A percentile compares a stretch with the other conserved stretches of the same genome.
Conservation (phyloP, 495 filamentous ascomycete genomes). For the Hypoxylon cercidicola region DNA sequence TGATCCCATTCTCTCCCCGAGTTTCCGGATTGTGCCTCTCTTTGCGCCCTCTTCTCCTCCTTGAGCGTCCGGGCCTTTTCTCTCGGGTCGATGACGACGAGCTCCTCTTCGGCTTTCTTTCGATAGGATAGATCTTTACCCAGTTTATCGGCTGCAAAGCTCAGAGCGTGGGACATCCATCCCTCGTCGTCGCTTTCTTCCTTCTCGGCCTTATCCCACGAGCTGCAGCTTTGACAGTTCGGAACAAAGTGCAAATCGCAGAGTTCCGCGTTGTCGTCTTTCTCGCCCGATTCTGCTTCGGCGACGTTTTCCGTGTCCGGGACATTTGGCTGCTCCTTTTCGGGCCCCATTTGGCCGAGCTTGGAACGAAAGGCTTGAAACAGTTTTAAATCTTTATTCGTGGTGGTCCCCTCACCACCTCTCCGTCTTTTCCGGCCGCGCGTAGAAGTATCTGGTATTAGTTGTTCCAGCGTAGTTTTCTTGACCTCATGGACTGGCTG, state of each 20-base stretch:
- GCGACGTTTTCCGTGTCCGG: slow-evolving; percentile 44
- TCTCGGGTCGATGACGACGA: slow-evolving; percentile 94
- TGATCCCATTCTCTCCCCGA: slow-evolving; percentile 67
- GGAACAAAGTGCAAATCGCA: slow-evolving; percentile 95
- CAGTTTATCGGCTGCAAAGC: slow-evolving; percentile 86
- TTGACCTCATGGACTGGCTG: slow-evolving; percentile 68
- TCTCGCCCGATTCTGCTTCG: slow-evolving; percentile 45
- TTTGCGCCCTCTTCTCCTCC: slow-evolving; percentile 66
- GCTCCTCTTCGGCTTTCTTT: slow-evolving; percentile 84
- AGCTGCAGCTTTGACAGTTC: slow-evolving; percentile 87
- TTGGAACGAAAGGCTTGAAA: slow-evolving; percentile 82
- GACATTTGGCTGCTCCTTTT: slow-evolving; percentile 54
- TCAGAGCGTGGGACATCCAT: slow-evolving; percentile 78
- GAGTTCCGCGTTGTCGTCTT: slow-evolving; percentile 74
- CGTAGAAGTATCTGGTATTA: slow-evolving; percentile 84
- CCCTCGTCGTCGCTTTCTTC: slow-evolving; percentile 72
- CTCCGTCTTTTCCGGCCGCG: slow-evolving; percentile 81
- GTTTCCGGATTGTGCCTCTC: slow-evolving; percentile 59
- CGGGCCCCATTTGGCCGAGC: slow-evolving; percentile 69
- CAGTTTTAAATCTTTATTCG: slow-evolving; percentile 69
- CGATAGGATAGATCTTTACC: slow-evolving; percentile 94
- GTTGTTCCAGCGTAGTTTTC: slow-evolving; percentile 69
- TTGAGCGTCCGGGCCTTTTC: slow-evolving; percentile 81
- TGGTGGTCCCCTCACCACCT: slow-evolving; percentile 52
- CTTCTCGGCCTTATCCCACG: slow-evolving; percentile 73